These are phyloP conservation scores for Protomyces macrosporus DNA, from an alignment of 1,139 yeast species.

Conservation along the genomic window DNA sequence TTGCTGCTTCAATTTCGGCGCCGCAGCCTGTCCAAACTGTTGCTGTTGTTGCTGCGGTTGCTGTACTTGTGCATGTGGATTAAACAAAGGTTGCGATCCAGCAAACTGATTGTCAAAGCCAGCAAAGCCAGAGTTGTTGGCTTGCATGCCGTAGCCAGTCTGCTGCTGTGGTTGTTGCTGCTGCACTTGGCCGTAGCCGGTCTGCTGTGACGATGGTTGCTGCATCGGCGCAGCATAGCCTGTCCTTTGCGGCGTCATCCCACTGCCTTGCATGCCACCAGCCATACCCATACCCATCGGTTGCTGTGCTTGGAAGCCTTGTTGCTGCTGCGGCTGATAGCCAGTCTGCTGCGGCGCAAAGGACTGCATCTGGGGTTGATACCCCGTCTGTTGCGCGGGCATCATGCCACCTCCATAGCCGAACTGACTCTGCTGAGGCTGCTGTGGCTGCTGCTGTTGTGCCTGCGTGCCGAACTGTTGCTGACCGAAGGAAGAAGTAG, in stretches of 20 bases:
- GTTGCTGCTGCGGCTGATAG: slow-evolving; percentile 30
- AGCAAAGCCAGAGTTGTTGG: background rate
- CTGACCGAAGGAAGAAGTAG: background rate
- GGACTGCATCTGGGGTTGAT: slow-evolving; percentile 22
- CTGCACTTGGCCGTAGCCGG: background rate
- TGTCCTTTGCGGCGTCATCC: slow-evolving; percentile 33
- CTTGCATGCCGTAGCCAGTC: background rate
- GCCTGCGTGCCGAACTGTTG: background rate
- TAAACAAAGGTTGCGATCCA: background rate
- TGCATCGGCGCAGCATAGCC: slow-evolving; percentile 31
- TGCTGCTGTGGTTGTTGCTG: slow-evolving; percentile 19
- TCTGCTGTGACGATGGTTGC: background rate
- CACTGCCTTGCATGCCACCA: background rate
- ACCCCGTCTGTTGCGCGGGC: slow-evolving; percentile 1
- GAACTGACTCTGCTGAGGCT: slow-evolving; percentile 37
- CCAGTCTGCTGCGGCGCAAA: slow-evolving; percentile 38
- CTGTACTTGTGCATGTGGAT: background rate
- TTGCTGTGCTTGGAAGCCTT: too few relatives aligned
- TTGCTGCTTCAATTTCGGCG: slow-evolving; percentile 33
- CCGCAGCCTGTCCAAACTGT: slow-evolving; percentile 33
- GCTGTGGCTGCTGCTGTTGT: slow-evolving; percentile 37
- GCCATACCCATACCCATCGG: background rate
- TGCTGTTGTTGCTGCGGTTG: slow-evolving; percentile 27
- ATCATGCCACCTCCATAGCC: slow-evolving; percentile 29
- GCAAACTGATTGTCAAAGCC: slow-evolving; percentile 7